Conservation (phyloP, 331 rosid genomes). For the Stylosanthes scabra region DNA sequence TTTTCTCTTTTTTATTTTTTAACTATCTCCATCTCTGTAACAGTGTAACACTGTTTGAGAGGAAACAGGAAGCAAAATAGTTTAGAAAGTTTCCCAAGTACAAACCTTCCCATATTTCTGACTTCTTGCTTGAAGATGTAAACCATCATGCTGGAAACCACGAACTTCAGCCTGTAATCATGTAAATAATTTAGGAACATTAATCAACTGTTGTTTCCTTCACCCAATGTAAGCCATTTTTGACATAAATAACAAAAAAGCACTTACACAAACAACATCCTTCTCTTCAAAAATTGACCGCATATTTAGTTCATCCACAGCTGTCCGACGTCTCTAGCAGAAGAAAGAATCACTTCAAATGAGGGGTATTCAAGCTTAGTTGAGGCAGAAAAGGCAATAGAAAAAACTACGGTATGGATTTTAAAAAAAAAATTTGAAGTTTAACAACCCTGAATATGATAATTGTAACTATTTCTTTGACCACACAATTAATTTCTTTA, state of each 20-base stretch:
- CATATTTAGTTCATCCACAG: slow-evolving; percentile 94
- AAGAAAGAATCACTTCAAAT: slow-evolving; percentile 33
- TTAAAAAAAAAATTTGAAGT: slow-evolving; percentile 21
- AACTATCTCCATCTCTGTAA: slow-evolving; percentile 17
- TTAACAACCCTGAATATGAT: slow-evolving; percentile 12
- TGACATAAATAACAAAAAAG: background rate
- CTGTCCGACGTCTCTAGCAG: slow-evolving; percentile 86
- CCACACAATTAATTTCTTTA: background rate
- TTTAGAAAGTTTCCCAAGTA: slow-evolving; percentile 2
- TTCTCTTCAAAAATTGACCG: slow-evolving; percentile 84
- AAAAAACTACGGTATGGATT: background rate
- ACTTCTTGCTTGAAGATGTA: slow-evolving; percentile 98
- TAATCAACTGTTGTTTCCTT: background rate
- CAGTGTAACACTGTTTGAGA: background rate
- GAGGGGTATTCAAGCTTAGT: slow-evolving; percentile 41
- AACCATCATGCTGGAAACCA: slow-evolving; percentile 83
- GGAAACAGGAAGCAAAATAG: slow-evolving; percentile 4
- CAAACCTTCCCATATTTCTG: slow-evolving; percentile 93
- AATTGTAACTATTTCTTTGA: slow-evolving; percentile 20
- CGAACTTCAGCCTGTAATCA: slow-evolving; percentile 87
- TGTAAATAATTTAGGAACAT: slow-evolving; percentile 9
- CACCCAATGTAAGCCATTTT: background rate
- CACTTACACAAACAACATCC: slow-evolving; percentile 91
- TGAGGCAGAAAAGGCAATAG: slow-evolving; percentile 7
- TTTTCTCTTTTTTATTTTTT: background rate